Evolutionary conservation across 345 rosid genomes (phyloP).

Genomic region (Euclidium syriacum): DNA sequence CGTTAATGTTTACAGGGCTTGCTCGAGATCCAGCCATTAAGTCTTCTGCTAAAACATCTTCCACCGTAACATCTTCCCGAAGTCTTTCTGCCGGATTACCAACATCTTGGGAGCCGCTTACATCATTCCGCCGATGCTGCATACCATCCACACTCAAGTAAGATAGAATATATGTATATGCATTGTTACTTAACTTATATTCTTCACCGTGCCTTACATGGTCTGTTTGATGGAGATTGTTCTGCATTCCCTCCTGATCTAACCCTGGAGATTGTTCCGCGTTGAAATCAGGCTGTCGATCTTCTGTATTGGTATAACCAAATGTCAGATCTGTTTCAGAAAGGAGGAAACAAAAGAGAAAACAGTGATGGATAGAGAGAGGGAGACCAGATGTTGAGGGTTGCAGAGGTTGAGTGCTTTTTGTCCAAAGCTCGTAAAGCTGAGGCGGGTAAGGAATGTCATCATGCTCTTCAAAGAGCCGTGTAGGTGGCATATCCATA

Average conservation of each 20-base stretch:
- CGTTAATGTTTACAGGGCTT: conserved; percentile 35
- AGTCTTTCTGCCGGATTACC: conserved; percentile 47
- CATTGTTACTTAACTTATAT: neutral
- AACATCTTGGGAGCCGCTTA: conserved; percentile 36
- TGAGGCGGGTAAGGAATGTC: conserved; percentile 56
- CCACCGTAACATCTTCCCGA: conserved; percentile 20
- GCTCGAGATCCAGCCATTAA: conserved; percentile 34
- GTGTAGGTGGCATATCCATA: conserved; percentile 65
- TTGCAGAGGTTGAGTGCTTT: conserved; percentile 44
- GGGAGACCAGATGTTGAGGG: conserved; percentile 55
- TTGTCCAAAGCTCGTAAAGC: conserved; percentile 60
- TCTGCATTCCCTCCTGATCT: conserved; percentile 31
- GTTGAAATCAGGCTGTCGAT: conserved; percentile 38
- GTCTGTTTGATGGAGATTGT: conserved; percentile 34
- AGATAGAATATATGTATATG: conserved; percentile 2
- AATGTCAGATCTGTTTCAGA: conserved; percentile 11
- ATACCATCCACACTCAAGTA: conserved; percentile 32
- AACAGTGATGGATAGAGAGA: conserved; percentile 18
- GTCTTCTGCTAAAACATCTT: conserved; percentile 28
- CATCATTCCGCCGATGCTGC: conserved; percentile 45
- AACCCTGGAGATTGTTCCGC: conserved; percentile 48
- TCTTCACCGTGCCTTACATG: conserved; percentile 43
- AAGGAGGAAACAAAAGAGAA: conserved; percentile 9
- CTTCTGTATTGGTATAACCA: conserved; percentile 38
- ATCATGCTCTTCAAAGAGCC: conserved; percentile 39